phyloP scores from a whole-genome alignment of 495 filamentous ascomycete genomes.

The Aspergillus steynii region DNA sequence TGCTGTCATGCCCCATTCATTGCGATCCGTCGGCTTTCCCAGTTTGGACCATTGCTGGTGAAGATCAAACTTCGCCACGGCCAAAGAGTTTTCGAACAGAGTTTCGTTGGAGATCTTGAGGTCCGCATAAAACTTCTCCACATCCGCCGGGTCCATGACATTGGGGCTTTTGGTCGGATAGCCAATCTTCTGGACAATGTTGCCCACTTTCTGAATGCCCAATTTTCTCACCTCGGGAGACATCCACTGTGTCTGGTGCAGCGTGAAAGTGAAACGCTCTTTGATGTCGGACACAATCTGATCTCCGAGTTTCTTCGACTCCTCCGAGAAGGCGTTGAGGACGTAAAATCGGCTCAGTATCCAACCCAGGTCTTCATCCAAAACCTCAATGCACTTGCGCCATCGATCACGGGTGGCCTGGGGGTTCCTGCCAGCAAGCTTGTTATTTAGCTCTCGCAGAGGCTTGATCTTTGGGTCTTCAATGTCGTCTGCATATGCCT shows the following conservation, averaged over 20 bases:
- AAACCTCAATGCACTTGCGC: constrained; percentile 62
- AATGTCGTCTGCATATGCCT: constrained; percentile 48
- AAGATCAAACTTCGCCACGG: constrained; percentile 47
- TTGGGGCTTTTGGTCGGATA: constrained; percentile 68
- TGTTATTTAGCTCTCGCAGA: constrained; percentile 58
- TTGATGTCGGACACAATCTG: constrained; percentile 71
- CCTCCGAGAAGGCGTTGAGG: constrained; percentile 62
- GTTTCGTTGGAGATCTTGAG: constrained; percentile 52
- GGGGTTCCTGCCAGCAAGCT: constrained; percentile 59
- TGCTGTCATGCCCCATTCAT: constrained; percentile 64
- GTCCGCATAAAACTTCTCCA: constrained; percentile 58
- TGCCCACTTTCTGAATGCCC: constrained; percentile 67
- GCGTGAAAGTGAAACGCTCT: constrained; percentile 58
- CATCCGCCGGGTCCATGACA: constrained; percentile 56
- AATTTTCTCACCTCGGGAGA: constrained; percentile 60
- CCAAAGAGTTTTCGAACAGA: constrained; percentile 63
- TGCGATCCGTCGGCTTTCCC: constrained; percentile 60
- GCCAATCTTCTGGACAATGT: constrained; percentile 73
- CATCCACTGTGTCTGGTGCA: constrained; percentile 68
- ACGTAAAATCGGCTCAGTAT: constrained; percentile 67
- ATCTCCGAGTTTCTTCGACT: constrained; percentile 65
- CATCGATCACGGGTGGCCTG: constrained; percentile 65
- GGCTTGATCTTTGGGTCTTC: constrained; percentile 61
- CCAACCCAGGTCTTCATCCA: constrained; percentile 60
- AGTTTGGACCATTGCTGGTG: constrained; percentile 56